Conservation (phyloP, 1,284 basidiomycete genomes). For the Puccinia coronata region DNA sequence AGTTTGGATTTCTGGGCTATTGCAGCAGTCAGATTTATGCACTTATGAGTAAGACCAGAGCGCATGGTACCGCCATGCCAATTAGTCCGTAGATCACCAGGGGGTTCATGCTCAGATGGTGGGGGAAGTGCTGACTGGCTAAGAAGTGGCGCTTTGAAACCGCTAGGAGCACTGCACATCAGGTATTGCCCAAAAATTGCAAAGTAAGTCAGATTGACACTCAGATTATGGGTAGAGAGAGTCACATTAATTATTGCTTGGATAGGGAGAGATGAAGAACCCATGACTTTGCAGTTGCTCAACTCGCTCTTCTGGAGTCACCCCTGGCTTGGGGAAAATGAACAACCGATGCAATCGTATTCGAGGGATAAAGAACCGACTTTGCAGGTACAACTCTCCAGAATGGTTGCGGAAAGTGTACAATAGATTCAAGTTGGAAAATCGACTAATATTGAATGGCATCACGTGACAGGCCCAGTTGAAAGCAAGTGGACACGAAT, state of each 20-base stretch:
- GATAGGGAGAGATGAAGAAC: background rate
- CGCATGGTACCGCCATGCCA: constrained; percentile 32
- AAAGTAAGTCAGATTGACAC: background rate
- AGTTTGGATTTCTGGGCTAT: background rate
- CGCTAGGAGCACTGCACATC: background rate
- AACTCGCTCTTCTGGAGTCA: constrained; percentile 19
- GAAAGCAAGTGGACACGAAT: too few species aligned
- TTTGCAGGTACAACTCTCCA: background rate
- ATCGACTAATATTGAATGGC: background rate
- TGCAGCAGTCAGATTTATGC: background rate
- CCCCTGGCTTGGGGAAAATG: constrained; percentile 28
- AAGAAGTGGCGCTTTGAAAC: constrained; percentile 25
- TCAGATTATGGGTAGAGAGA: background rate
- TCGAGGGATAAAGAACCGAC: constrained; percentile 8
- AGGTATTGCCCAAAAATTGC: too few species aligned
- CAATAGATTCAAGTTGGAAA: background rate
- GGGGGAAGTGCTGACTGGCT: background rate
- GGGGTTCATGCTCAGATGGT: constrained; percentile 19
- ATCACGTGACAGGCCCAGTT: background rate
- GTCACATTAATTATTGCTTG: background rate
- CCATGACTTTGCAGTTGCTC: constrained; percentile 25
- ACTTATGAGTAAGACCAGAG: constrained; percentile 20
- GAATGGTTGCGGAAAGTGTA: background rate
- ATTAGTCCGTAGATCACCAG: constrained; percentile 24
- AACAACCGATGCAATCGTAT: constrained; percentile 35